Evolutionary conservation across 176 grass and related monocot genomes (phyloP).

Genomic region (Eragrostis curvula): DNA sequence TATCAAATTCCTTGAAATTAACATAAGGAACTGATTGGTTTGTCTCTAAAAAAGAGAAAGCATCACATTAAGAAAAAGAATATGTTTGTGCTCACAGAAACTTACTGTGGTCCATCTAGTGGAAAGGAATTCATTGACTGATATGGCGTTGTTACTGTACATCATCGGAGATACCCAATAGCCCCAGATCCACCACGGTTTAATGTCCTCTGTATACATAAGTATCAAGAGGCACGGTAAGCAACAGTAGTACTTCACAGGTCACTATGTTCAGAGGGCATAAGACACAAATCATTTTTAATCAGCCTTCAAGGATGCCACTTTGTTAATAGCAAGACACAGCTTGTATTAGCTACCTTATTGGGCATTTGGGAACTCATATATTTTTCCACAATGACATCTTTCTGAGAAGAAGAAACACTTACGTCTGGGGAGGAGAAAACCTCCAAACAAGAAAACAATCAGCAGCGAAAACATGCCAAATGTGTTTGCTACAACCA

Average conservation of each 20-base stretch:
- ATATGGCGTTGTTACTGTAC: constrained; percentile 86
- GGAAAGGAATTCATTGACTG: constrained; percentile 87
- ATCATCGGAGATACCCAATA: constrained; percentile 92
- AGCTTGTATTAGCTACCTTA: not conserved
- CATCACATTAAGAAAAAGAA: not conserved
- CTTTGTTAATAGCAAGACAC: not conserved
- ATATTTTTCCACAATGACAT: not conserved
- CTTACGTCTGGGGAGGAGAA: constrained; percentile 77
- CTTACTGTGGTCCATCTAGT: constrained; percentile 77
- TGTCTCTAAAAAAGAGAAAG: not conserved
- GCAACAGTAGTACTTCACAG: not conserved
- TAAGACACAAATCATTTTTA: not conserved
- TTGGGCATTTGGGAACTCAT: not conserved
- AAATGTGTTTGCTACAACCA: constrained; percentile 83
- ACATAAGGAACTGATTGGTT: not conserved
- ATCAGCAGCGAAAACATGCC: constrained; percentile 67
- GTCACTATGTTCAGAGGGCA: not conserved
- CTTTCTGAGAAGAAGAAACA: not conserved
- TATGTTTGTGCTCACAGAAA: constrained; percentile 7
- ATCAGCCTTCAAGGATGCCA: not conserved
- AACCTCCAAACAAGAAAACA: constrained; percentile 86
- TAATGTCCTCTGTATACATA: constrained; percentile 68
- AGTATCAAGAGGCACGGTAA: not conserved
- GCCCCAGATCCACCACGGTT: constrained; percentile 95
- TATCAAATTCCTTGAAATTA: not conserved